Evolutionary conservation across 345 rosid species (phyloP).

Genomic region (Murraya paniculata): DNA sequence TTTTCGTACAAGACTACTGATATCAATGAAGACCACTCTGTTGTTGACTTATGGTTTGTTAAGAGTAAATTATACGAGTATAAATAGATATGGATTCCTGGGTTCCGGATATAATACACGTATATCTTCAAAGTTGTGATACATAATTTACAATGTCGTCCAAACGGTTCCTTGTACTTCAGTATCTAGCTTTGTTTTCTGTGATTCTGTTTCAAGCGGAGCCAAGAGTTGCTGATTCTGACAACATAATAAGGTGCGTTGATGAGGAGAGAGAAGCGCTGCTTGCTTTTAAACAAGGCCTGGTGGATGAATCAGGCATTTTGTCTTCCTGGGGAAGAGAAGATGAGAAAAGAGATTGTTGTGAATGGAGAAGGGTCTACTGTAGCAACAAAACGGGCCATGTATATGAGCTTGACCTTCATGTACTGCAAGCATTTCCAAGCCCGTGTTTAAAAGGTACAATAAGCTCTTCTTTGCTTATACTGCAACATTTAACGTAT

Average conservation of each 20-base stretch:
- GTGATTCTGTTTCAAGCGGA: neutral
- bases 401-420: constrained; percentile 17
- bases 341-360: constrained; percentile 6
- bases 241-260: neutral
- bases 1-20: no score
- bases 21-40: no score
- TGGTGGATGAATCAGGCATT: neutral
- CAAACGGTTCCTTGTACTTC: neutral
- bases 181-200: neutral
- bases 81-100: neutral
- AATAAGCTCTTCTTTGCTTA: neutral
- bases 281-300: neutral
- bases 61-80: neutral
- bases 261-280: neutral
- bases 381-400: constrained; percentile 18
- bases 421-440: neutral
- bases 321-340: neutral
- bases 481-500: neutral
- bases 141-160: neutral
- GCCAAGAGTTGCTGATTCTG: neutral
- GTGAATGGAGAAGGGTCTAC: constrained; percentile 21
- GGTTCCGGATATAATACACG: neutral
- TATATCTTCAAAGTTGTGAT: neutral
- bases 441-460: neutral
- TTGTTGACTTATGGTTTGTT: no score